Conservation (phyloP, 1,284 basidiomycete species). For the Fomitopsis pinicola region DNA sequence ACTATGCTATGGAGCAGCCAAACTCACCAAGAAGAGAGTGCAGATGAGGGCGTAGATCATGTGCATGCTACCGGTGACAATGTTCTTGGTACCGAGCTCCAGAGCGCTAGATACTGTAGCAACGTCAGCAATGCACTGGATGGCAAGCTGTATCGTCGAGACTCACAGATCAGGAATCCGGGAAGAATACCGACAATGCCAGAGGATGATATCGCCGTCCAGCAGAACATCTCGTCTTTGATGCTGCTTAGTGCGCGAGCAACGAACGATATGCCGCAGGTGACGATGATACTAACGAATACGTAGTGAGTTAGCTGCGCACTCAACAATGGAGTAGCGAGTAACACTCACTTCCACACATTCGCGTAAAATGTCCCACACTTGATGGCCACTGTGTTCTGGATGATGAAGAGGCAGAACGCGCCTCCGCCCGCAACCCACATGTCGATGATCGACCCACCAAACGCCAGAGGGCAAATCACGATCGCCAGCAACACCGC, state of each 20-base stretch:
- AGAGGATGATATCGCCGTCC: constrained; percentile 83
- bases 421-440: constrained; percentile 71
- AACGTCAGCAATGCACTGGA: background rate
- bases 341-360: constrained; percentile 74
- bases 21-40: constrained; percentile 61
- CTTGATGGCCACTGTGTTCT: constrained; percentile 66
- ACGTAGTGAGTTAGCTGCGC: background rate
- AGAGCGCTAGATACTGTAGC: constrained; percentile 75
- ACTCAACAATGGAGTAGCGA: too few species aligned
- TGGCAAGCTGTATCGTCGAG: background rate
- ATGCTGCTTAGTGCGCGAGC: constrained; percentile 79
- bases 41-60: constrained; percentile 91
- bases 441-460: constrained; percentile 81
- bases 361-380: constrained; percentile 73
- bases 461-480: constrained; percentile 81
- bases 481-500: constrained; percentile 70
- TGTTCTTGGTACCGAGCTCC: constrained; percentile 85
- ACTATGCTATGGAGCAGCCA: background rate
- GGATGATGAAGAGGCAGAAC: constrained; percentile 61
- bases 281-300: constrained; percentile 65
- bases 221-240: constrained; percentile 70
- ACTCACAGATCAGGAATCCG: constrained; percentile 76
- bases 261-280: constrained; percentile 75
- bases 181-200: constrained; percentile 80
- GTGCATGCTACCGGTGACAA: constrained; percentile 82